A percentile compares a stretch with the other conserved stretches of the same genome.
Conservation (phyloP, 164 flowering plant species). For the Magnolia sinica region DNA sequence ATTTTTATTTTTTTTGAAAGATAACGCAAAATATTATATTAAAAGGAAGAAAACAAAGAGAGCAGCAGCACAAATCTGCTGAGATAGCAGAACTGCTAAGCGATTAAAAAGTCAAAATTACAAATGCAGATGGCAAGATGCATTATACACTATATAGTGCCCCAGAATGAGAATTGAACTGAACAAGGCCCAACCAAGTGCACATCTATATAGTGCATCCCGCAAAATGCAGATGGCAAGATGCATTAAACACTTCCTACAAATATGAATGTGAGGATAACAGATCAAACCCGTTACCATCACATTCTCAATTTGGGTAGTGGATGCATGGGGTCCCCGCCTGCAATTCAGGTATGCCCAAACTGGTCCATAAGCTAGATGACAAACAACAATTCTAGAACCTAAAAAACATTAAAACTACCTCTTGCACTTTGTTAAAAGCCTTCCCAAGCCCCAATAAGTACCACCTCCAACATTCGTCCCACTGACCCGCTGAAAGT, state of each 20-base stretch:
- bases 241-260: not conserved
- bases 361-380: not conserved
- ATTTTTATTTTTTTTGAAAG: too few species aligned
- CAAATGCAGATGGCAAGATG: too few species aligned
- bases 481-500: slow-evolving; percentile 92
- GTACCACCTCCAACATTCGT: slow-evolving; percentile 99
- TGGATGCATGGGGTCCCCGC: too few species aligned
- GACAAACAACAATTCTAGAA: not conserved
- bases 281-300: not conserved
- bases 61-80: too few species aligned
- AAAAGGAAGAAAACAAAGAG: too few species aligned
- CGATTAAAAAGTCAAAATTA: too few species aligned
- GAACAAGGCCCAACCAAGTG: not conserved
- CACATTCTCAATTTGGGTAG: too few species aligned
- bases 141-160: too few species aligned
- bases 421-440: slow-evolving; percentile 93
- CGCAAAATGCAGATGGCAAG: not conserved
- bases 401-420: slow-evolving; percentile 14
- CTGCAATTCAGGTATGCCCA: not conserved
- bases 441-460: slow-evolving; percentile 93
- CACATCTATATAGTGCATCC: not conserved
- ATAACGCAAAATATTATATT: too few species aligned
- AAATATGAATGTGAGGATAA: not conserved
- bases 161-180: not conserved
- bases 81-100: too few species aligned